phyloP scores from a whole-genome alignment of 345 rosid species.

The Acer yangbiense region DNA sequence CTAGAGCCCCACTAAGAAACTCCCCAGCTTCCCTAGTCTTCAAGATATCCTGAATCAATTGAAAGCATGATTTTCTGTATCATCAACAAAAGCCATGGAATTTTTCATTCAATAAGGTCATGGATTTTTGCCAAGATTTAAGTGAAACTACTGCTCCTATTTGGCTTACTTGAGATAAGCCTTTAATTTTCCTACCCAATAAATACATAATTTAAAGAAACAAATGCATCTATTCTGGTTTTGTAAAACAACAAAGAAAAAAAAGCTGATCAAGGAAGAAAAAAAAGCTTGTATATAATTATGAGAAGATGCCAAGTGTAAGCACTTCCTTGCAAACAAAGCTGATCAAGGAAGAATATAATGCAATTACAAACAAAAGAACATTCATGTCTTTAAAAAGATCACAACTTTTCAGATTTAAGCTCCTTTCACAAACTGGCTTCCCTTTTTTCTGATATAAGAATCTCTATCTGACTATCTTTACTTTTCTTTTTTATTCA shows the following conservation, averaged over 20 bases:
- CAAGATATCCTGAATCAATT: conserved; percentile 57
- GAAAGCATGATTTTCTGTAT: conserved; percentile 22
- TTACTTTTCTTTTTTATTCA: neutral
- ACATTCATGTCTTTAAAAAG: neutral
- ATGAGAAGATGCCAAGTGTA: neutral
- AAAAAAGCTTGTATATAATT: neutral
- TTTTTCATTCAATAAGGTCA: neutral
- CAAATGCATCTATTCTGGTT: neutral
- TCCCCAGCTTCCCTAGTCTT: conserved; percentile 83
- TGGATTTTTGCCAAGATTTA: neutral
- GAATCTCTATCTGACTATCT: neutral
- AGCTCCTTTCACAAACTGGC: neutral
- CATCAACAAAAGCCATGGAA: conserved; percentile 6
- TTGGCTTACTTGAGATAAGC: neutral
- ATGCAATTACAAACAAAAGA: too few relatives aligned
- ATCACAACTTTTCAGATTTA: neutral
- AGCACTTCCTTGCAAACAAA: neutral
- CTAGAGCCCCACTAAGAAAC: conserved; percentile 96
- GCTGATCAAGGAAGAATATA: neutral
- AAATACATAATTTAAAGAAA: neutral
- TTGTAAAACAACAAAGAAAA: neutral
- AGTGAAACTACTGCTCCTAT: neutral
- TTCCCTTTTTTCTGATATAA: neutral
- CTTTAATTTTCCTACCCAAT: neutral
- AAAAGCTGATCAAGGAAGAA: neutral